Conservation (phyloP, 495 filamentous ascomycete genomes). For the Talaromyces trachyspermus region DNA sequence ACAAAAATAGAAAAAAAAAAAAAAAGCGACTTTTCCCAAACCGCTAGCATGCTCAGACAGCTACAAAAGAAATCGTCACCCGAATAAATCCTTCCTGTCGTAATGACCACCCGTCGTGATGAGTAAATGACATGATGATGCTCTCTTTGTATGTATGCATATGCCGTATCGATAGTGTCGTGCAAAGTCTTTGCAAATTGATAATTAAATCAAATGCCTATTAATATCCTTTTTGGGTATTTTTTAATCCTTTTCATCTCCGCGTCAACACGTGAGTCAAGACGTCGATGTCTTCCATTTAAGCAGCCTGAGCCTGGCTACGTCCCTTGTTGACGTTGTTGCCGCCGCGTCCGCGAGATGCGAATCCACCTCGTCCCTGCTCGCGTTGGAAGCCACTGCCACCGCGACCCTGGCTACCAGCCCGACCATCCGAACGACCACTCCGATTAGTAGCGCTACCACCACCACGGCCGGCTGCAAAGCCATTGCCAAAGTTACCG, state of each 20-base stretch:
- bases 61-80: conserved; percentile 3
- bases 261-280: not conserved
- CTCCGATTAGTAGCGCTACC: conserved; percentile 52
- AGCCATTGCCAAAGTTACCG: conserved; percentile 50
- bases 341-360: conserved; percentile 47
- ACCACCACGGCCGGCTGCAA: conserved; percentile 52
- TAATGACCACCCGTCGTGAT: no score
- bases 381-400: conserved; percentile 55
- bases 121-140: not conserved
- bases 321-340: conserved; percentile 43
- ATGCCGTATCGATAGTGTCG: conserved; percentile 1
- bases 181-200: not conserved
- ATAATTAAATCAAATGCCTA: not conserved
- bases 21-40: not conserved
- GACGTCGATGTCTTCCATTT: conserved; percentile 10
- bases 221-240: not conserved
- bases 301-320: conserved; percentile 44
- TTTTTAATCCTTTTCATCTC: not conserved
- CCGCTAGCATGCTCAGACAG: not conserved
- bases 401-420: conserved; percentile 59
- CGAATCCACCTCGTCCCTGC: conserved; percentile 48
- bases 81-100: not conserved
- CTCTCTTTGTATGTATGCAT: not conserved
- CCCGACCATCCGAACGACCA: conserved; percentile 59
- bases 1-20: conserved; percentile 3